phyloP scores from a whole-genome alignment of 2,329 filamentous ascomycete species.

The Penicillium nordicum region DNA sequence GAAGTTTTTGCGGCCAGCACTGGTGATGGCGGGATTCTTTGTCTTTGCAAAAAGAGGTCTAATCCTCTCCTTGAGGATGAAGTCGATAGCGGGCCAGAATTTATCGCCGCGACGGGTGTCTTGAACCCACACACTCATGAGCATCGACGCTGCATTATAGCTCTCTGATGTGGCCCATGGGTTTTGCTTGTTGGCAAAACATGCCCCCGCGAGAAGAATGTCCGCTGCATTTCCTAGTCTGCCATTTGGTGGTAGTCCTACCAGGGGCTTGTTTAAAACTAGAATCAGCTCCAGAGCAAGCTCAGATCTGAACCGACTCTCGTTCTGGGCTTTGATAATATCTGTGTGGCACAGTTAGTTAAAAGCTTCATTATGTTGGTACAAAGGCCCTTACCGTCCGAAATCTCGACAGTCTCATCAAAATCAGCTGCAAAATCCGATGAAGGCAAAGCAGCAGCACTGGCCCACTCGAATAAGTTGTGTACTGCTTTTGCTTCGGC shows the following conservation, averaged over 20 bases:
- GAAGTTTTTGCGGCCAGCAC: constrained; percentile 44
- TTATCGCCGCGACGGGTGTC: neutral
- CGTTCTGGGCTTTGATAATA: constrained; percentile 20
- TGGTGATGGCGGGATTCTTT: constrained; percentile 42
- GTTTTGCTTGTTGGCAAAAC: constrained; percentile 32
- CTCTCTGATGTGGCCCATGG: constrained; percentile 36
- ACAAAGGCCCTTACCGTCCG: constrained; percentile 7
- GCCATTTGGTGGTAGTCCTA: constrained; percentile 16
- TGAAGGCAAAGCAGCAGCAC: constrained; percentile 30
- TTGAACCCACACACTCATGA: constrained; percentile 2
- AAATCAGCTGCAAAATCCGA: constrained; percentile 30
- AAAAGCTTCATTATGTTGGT: neutral
- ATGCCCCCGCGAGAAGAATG: constrained; percentile 33
- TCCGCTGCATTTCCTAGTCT: constrained; percentile 21
- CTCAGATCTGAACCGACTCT: constrained; percentile 25
- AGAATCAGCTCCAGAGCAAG: constrained; percentile 29
- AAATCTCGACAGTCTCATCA: constrained; percentile 24
- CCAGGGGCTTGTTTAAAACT: constrained; percentile 7
- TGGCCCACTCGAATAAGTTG: constrained; percentile 34
- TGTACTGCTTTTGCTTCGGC: constrained; percentile 25
- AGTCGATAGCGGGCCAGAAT: constrained; percentile 18
- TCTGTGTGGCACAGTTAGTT: constrained; percentile 11
- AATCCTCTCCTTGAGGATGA: constrained; percentile 32
- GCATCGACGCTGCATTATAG: constrained; percentile 7
- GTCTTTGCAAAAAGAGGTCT: constrained; percentile 43